Evolutionary conservation across 2,329 filamentous ascomycete genomes (phyloP), one percentile per base, ranked within the genome.

Genomic region (Aspergillus sp.): DNA sequence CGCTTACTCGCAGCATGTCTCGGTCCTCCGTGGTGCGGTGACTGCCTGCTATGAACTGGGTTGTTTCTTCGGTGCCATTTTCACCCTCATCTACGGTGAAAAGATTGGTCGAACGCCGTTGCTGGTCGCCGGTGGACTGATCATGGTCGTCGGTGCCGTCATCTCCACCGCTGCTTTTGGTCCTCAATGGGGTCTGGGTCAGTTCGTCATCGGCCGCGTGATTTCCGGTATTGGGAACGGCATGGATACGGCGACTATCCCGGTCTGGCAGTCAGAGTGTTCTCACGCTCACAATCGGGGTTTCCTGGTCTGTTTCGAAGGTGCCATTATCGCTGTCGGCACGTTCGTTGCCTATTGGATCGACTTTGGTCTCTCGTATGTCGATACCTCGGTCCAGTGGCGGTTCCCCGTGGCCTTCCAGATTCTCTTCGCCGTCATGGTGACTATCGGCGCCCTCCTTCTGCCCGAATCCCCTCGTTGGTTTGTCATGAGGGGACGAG

Each of bases 391-490:
- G 1, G 58, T 59, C 19, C 54, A 68, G 47, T 74, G 72, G 71
- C 59, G 73, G 33, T 69, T 74, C 51, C 65, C 73, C 36, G 55
- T 76, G 2, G 72, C 70, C 2, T 67, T 76, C 50, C 72, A 76
- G 50, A 59, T 73, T n/a, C 39, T 74, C 45, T 67, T 74, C 39
- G 73, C 54, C 8, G 5, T 61, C 5, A 26, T 54, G 4, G 54
- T 60, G 29, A 47, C 43, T 10, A 2, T 28, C 6, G 60, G 60
- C 36, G 57, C 51, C 29, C 4, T 58, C 0, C 32, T 56, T 10
- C 62, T 78, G 1, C 76, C 76, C 6, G 77, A 80, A 48, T 77
- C 73, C 0, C 77, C 77, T 5, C 66, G 75, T 35, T 79, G 75
- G 73, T 65, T 80, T 19, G 69, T 80, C 7, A 62, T 74, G 44